Conservation (phyloP, 148 eudicot species). For the Heliamphora exappendiculata region DNA sequence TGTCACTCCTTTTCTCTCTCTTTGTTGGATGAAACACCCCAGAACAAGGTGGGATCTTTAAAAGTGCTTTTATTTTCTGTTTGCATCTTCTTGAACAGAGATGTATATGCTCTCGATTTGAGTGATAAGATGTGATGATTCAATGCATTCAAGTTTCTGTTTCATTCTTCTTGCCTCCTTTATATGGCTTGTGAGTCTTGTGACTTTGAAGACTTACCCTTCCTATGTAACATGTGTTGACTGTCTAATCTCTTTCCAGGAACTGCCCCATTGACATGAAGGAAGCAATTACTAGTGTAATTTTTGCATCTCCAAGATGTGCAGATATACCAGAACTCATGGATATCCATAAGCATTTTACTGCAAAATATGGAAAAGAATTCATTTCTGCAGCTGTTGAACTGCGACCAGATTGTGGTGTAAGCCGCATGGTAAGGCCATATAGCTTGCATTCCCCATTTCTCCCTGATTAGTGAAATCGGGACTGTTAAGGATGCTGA, state of each 20-base stretch:
- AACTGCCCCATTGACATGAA: conserved; percentile 87
- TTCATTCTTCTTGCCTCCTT: not conserved
- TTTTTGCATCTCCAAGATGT: conserved; percentile 97
- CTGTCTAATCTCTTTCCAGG: conserved; percentile 29
- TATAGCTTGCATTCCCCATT: not conserved
- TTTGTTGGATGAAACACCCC: not conserved
- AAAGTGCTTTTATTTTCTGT: not conserved
- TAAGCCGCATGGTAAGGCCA: conserved; percentile 62
- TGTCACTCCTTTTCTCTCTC: not conserved
- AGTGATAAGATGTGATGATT: not conserved
- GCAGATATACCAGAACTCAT: conserved; percentile 78
- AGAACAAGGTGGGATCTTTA: not conserved
- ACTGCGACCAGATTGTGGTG: conserved; percentile 85
- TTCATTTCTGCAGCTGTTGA: conserved; percentile 68
- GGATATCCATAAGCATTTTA: conserved; percentile 74
- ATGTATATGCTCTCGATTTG: not conserved
- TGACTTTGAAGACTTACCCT: not conserved
- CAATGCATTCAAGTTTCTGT: not conserved
- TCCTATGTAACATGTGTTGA: not conserved
- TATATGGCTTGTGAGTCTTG: not conserved
- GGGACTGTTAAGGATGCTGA: not conserved
- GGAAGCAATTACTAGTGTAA: conserved; percentile 80
- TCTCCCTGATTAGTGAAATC: conserved; percentile 4
- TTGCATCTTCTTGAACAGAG: not conserved
- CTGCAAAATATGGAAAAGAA: conserved; percentile 89